Percentiles rank a stretch among this genome's conserved stretches.
phyloP scores from a whole-genome alignment of 2,329 filamentous ascomycete species.

The Leptosphaerulina australis region DNA sequence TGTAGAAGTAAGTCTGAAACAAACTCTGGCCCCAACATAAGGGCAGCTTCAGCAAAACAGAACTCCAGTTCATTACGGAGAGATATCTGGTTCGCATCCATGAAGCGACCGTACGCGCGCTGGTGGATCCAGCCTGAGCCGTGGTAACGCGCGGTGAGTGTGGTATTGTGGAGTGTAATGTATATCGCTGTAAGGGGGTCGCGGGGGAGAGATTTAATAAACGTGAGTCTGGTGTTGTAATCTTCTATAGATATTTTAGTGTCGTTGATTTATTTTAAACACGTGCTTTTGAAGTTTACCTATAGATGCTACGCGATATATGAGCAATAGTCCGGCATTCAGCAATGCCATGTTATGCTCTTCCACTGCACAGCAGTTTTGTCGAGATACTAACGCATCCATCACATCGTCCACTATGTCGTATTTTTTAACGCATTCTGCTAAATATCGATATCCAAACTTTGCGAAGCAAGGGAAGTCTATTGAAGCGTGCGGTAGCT shows the following conservation, averaged over 20 bases:
- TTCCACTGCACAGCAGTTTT: slow-evolving; percentile 35
- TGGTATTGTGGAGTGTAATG: slow-evolving; percentile 36
- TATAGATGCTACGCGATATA: slow-evolving; percentile 30
- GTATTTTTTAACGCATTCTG: slow-evolving; percentile 36
- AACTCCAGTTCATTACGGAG: slow-evolving; percentile 41
- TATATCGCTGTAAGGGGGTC: slow-evolving; percentile 39
- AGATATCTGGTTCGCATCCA: slow-evolving; percentile 37
- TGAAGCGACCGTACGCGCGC: slow-evolving; percentile 35
- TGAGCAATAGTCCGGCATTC: slow-evolving; percentile 36
- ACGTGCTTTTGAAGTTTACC: slow-evolving; percentile 16
- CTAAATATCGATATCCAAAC: slow-evolving; percentile 33
- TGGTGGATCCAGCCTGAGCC: slow-evolving; percentile 43
- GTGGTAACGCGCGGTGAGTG: slow-evolving; percentile 40
- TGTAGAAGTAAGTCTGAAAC: slow-evolving; percentile 32
- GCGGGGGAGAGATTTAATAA: slow-evolving; percentile 30
- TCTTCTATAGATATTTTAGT: slow-evolving; percentile 22
- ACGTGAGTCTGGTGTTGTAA: slow-evolving; percentile 23
- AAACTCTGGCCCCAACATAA: slow-evolving; percentile 34
- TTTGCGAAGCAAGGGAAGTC: slow-evolving; percentile 33
- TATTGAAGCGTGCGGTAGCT: slow-evolving; percentile 35
- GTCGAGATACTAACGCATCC: slow-evolving; percentile 32
- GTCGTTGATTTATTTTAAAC: background rate
- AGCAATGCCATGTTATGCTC: slow-evolving; percentile 35
- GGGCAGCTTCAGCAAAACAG: slow-evolving; percentile 36
- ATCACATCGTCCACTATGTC: slow-evolving; percentile 42